These are phyloP conservation scores for Crucihimalaya himalaica DNA, from an alignment of 345 rosid genomes.

Conservation along the genomic window DNA sequence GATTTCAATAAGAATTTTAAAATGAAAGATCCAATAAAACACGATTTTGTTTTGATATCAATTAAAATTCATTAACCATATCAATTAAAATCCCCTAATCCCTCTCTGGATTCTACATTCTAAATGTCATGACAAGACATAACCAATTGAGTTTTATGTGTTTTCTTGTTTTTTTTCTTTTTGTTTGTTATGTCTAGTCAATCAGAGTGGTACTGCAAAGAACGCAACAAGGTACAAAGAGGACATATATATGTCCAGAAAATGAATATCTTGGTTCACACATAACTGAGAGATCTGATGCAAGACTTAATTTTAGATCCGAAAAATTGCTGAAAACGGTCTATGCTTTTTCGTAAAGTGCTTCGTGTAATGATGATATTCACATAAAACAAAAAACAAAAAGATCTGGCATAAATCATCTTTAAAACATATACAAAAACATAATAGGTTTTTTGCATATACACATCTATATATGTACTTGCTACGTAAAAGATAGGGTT, in stretches of 20 bases:
- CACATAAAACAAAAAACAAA: neutral
- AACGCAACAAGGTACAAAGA: neutral
- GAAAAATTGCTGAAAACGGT: neutral
- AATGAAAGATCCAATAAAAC: too few relatives aligned
- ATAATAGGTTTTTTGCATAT: conserved; percentile 9
- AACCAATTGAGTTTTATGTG: too few relatives aligned
- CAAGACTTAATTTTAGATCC: neutral
- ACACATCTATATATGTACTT: neutral
- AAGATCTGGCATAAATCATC: neutral
- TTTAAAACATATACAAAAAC: neutral
- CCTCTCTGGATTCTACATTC: too few relatives aligned
- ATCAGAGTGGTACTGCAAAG: neutral
- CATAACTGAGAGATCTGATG: neutral
- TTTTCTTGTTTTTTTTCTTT: too few relatives aligned
- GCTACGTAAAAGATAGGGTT: conserved; percentile 23
- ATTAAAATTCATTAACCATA: too few relatives aligned
- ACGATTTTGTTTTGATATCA: too few relatives aligned
- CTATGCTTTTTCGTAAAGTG: neutral
- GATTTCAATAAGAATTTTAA: too few relatives aligned
- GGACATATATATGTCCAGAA: neutral
- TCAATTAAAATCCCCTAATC: too few relatives aligned
- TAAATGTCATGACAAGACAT: too few relatives aligned
- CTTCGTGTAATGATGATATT: neutral
- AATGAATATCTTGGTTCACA: neutral
- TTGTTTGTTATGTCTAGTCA: too few relatives aligned